phyloP scores from a whole-genome alignment of 805 yeast genomes.

The Ogataea pignaliae region DNA sequence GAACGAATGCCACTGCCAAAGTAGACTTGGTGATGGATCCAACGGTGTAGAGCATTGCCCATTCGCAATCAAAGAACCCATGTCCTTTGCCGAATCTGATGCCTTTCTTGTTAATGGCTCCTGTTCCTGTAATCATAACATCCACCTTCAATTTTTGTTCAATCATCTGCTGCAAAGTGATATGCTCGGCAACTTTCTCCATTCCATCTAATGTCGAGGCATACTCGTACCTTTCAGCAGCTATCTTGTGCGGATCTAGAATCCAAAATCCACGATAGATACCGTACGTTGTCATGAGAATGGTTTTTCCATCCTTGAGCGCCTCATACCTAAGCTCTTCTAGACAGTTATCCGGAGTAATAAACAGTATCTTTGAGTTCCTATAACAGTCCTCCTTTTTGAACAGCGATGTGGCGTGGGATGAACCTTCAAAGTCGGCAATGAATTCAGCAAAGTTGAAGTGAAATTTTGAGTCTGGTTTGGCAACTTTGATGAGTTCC shows the following conservation, averaged over 20 bases:
- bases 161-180: slow-evolving; percentile 16
- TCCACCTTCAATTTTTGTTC: slow-evolving; percentile 14
- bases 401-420: slow-evolving; percentile 17
- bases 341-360: slow-evolving; percentile 30
- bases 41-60: slow-evolving; percentile 29
- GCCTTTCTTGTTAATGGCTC: slow-evolving; percentile 28
- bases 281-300: slow-evolving; percentile 29
- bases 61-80: slow-evolving; percentile 29
- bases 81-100: slow-evolving; percentile 31
- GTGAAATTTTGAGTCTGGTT: slow-evolving; percentile 28
- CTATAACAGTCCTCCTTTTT: slow-evolving; percentile 11
- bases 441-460: slow-evolving; percentile 29
- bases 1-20: slow-evolving; percentile 27
- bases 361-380: slow-evolving; percentile 16
- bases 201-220: slow-evolving; percentile 30
- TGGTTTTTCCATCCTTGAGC: slow-evolving; percentile 21
- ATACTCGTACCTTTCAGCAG: slow-evolving; percentile 14
- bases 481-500: slow-evolving; percentile 26
- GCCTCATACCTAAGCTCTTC: slow-evolving; percentile 24
- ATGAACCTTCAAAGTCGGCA: slow-evolving; percentile 29
- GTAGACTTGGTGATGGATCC: slow-evolving; percentile 19
- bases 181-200: slow-evolving; percentile 22
- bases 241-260: slow-evolving; percentile 22
- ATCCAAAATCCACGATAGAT: slow-evolving; percentile 27
- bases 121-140: slow-evolving; percentile 29